Conservation (phyloP, 2,329 filamentous ascomycete genomes). For the Lasiodiplodia sp. region DNA sequence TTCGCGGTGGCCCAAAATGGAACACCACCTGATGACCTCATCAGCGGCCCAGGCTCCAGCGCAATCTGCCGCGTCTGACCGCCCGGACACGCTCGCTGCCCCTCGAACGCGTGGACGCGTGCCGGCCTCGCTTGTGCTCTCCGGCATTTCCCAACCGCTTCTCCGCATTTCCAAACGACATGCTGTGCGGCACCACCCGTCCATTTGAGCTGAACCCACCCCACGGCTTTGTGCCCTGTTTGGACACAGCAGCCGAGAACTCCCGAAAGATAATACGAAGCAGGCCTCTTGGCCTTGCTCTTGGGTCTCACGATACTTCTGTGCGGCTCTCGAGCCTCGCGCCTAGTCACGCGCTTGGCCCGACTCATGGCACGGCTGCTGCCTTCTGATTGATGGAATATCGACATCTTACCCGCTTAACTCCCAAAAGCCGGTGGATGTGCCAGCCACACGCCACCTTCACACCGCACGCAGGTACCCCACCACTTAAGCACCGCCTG, state of each 20-base stretch:
- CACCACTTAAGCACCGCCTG: background rate
- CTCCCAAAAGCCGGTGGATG: slow-evolving; percentile 8
- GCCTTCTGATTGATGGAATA: slow-evolving; percentile 22
- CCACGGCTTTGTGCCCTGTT: background rate
- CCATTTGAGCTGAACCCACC: background rate
- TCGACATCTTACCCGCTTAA: slow-evolving; percentile 12
- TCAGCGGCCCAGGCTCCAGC: slow-evolving; percentile 14
- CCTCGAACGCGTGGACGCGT: background rate
- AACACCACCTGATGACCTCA: slow-evolving; percentile 21
- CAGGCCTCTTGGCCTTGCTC: slow-evolving; percentile 1
- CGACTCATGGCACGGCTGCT: background rate
- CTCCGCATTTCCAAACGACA: slow-evolving; percentile 14
- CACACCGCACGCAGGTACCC: slow-evolving; percentile 22
- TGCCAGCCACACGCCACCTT: slow-evolving; percentile 19
- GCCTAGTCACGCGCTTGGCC: slow-evolving; percentile 13
- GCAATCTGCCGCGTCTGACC: slow-evolving; percentile 10
- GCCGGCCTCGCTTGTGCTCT: background rate
- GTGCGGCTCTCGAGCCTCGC: slow-evolving; percentile 22
- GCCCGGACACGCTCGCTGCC: background rate
- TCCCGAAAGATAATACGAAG: slow-evolving; percentile 15
- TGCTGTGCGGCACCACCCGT: slow-evolving; percentile 3
- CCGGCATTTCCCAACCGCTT: background rate
- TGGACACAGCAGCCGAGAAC: background rate
- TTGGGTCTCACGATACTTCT: slow-evolving; percentile 12
- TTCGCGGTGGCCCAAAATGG: slow-evolving; percentile 1